Conservation (phyloP, 768 basidiomycete species). For the Mycena chlorophos region DNA sequence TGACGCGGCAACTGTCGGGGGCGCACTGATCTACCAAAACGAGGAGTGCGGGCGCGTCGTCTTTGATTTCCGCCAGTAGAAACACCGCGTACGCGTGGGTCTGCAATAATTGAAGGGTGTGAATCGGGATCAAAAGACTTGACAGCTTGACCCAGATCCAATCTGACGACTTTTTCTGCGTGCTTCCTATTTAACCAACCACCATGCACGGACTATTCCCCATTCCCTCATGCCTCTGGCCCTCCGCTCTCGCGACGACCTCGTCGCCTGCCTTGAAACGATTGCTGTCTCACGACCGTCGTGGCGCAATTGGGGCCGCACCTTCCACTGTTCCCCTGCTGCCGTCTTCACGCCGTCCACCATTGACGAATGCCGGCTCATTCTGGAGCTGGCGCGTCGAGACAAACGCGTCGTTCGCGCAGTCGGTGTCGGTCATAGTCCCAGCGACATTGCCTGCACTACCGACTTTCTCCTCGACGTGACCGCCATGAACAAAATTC, state of each 20-base stretch:
- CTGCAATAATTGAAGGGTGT: neutral
- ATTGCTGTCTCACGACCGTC: slow-evolving; percentile 48
- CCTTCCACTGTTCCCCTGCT: slow-evolving; percentile 68
- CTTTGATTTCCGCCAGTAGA: slow-evolving; percentile 25
- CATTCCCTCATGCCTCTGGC: neutral
- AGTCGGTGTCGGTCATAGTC: slow-evolving; percentile 89
- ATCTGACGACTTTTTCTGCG: neutral
- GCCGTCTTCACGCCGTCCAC: slow-evolving; percentile 76
- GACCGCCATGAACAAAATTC: slow-evolving; percentile 64
- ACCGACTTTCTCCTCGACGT: slow-evolving; percentile 83
- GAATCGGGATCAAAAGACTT: neutral
- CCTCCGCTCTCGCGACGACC: slow-evolving; percentile 40
- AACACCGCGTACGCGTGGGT: slow-evolving; percentile 29
- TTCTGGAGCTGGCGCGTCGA: slow-evolving; percentile 79
- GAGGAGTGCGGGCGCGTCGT: slow-evolving; percentile 81
- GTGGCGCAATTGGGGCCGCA: slow-evolving; percentile 80
- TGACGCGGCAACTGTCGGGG: slow-evolving; percentile 85
- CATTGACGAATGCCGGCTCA: slow-evolving; percentile 65
- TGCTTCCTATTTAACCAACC: neutral
- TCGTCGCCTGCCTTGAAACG: slow-evolving; percentile 56
- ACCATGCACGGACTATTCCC: neutral
- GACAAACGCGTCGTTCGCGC: slow-evolving; percentile 74
- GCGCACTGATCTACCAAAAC: slow-evolving; percentile 70
- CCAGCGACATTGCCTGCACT: slow-evolving; percentile 92
- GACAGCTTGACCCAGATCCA: neutral